Conservation (phyloP, 2,329 filamentous ascomycete genomes). For the Colletotrichum tofieldiae region DNA sequence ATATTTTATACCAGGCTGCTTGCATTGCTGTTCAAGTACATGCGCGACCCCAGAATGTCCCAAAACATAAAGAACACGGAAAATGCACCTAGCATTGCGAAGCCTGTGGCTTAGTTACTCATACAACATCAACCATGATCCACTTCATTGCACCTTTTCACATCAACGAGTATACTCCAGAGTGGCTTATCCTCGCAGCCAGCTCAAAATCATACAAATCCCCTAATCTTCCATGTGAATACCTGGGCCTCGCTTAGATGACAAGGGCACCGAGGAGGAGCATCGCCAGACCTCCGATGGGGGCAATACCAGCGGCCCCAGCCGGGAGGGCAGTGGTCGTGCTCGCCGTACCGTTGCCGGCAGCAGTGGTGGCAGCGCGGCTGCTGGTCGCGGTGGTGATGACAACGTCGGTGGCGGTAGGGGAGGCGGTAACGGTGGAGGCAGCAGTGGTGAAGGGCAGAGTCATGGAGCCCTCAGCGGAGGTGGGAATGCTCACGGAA, state of each 20-base stretch:
- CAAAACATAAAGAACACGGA: too few relatives aligned
- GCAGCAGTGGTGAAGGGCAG: constrained; percentile 25
- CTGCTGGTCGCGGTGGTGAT: constrained; percentile 22
- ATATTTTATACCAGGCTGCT: constrained; percentile 26
- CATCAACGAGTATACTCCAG: neutral
- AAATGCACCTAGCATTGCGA: too few relatives aligned
- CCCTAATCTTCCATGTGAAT: neutral
- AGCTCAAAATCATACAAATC: neutral
- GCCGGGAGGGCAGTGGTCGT: constrained; percentile 32
- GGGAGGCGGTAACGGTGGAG: constrained; percentile 33
- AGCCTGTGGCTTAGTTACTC: neutral
- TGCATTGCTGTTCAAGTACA: constrained; percentile 18
- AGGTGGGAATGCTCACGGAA: constrained; percentile 32
- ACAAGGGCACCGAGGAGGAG: constrained; percentile 41
- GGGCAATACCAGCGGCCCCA: constrained; percentile 37
- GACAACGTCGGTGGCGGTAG: neutral
- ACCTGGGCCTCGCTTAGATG: constrained; percentile 19
- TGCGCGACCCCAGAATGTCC: neutral
- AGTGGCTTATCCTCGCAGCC: neutral
- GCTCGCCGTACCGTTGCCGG: constrained; percentile 39
- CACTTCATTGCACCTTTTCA: constrained; percentile 11
- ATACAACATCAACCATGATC: constrained; percentile 25
- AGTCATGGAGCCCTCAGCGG: constrained; percentile 15
- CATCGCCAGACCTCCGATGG: constrained; percentile 41
- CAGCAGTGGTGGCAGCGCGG: constrained; percentile 37